A percentile compares a stretch with the other conserved stretches of the same genome.
Conservation (phyloP, 768 basidiomycete species). For the Infundibulicybe gibba region DNA sequence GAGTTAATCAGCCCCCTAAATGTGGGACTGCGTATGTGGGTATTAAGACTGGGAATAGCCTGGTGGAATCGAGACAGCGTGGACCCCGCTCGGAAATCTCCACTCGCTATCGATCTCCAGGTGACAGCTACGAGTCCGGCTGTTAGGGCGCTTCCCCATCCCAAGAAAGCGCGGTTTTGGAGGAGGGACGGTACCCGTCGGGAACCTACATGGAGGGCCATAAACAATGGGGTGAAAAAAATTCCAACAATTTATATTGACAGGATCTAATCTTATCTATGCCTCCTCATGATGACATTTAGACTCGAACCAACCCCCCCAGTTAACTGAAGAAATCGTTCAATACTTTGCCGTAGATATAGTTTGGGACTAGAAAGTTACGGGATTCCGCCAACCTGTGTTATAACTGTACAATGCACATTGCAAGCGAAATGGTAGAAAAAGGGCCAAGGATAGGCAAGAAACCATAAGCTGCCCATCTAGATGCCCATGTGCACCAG, state of each 20-base stretch:
- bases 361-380: too few species aligned
- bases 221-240: constrained; percentile 8
- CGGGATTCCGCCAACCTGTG: too few species aligned
- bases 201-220: constrained; percentile 26
- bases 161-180: constrained; percentile 18
- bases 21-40: constrained; percentile 23
- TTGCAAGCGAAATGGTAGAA: too few species aligned
- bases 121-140: constrained; percentile 36
- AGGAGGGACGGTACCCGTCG: constrained; percentile 18
- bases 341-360: too few species aligned
- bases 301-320: too few species aligned
- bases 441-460: too few species aligned
- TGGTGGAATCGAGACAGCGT: constrained; percentile 16
- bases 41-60: constrained; percentile 13
- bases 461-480: too few species aligned
- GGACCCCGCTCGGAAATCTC: constrained; percentile 35
- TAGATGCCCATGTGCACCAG: constrained; percentile 13
- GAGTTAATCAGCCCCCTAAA: too few species aligned
- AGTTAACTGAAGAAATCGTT: too few species aligned
- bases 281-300: too few species aligned
- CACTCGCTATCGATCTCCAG: constrained; percentile 35
- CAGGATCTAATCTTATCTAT: constrained; percentile 23
- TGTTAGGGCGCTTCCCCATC: constrained; percentile 36
- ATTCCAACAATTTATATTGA: constrained; percentile 3
- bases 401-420: too few species aligned